Evolutionary conservation across 495 filamentous ascomycete species (phyloP).

Genomic region (Penicilliopsis zonata): DNA sequence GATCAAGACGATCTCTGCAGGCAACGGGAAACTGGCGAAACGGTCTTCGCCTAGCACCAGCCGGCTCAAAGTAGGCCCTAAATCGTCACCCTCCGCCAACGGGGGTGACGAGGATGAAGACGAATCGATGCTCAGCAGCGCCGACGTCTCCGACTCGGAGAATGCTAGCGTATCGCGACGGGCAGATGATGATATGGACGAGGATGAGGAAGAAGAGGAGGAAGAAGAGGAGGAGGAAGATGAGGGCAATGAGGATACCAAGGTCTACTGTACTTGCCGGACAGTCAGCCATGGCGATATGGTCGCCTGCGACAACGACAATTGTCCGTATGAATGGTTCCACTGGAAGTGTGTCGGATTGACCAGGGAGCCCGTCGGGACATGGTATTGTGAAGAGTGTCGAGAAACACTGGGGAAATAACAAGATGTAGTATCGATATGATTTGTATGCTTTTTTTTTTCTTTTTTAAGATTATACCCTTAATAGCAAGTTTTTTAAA

Average conservation of each 20-base stretch:
- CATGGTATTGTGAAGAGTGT: constrained; percentile 87
- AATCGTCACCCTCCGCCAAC: constrained; percentile 45
- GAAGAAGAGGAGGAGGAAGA: constrained; percentile 78
- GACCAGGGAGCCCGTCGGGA: constrained; percentile 76
- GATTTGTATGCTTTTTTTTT: constrained; percentile 1
- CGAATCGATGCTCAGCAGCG: constrained; percentile 42
- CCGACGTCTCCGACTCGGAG: constrained; percentile 37
- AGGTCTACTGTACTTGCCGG: constrained; percentile 87
- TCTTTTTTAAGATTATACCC: too few relatives aligned
- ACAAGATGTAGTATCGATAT: constrained; percentile 1
- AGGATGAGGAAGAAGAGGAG: constrained; percentile 71
- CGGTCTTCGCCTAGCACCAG: constrained; percentile 33
- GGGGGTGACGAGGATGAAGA: constrained; percentile 58
- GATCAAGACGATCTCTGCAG: constrained; percentile 24
- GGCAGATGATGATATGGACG: constrained; percentile 46
- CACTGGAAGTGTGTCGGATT: constrained; percentile 93
- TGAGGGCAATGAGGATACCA: constrained; percentile 77
- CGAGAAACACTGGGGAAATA: constrained; percentile 45
- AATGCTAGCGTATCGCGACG: constrained; percentile 25
- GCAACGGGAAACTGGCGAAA: constrained; percentile 42
- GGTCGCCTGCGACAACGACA: constrained; percentile 94
- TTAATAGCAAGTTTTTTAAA: too few relatives aligned
- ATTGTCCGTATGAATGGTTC: constrained; percentile 94
- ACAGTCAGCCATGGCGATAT: constrained; percentile 92
- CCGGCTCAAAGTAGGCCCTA: constrained; percentile 26